These are phyloP conservation scores for Eucalyptus tenuipes DNA, from an alignment of 345 rosid genomes.

Conservation along the genomic window DNA sequence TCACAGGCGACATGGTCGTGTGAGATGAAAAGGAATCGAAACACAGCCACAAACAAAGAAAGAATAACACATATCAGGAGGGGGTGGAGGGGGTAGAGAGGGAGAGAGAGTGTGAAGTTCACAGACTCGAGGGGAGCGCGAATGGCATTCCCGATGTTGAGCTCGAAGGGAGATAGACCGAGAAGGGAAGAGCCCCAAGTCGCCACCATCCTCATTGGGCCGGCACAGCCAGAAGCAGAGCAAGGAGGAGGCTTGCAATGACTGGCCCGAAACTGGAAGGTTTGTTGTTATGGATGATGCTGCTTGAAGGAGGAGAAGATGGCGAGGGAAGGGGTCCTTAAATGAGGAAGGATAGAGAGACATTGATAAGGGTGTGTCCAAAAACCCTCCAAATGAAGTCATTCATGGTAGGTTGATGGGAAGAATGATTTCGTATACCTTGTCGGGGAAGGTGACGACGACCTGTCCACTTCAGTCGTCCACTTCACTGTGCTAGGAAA, in stretches of 20 bases:
- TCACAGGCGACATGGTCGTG: background rate
- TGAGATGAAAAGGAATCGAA: background rate
- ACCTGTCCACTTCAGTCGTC: background rate
- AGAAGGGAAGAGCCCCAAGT: background rate
- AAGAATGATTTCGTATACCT: background rate
- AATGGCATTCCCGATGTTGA: conserved; percentile 21
- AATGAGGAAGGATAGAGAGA: background rate
- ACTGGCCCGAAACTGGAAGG: conserved; percentile 3
- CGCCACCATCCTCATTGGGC: background rate
- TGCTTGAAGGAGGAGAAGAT: background rate
- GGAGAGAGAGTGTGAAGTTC: background rate
- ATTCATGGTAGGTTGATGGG: background rate
- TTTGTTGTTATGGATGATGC: background rate
- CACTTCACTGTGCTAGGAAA: too few relatives aligned
- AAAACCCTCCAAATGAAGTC: background rate
- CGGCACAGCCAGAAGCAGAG: background rate
- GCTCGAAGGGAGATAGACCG: conserved; percentile 14
- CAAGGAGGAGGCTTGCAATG: background rate
- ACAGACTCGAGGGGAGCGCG: conserved; percentile 24
- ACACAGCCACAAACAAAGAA: background rate
- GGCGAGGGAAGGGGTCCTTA: background rate
- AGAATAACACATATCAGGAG: too few relatives aligned
- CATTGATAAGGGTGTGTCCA: background rate
- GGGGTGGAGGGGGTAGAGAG: too few relatives aligned
- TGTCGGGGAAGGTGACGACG: background rate